Base-by-base conservation (phyloP, 371 early-diverging fungal species). In the Rhizopus delemar region DNA sequence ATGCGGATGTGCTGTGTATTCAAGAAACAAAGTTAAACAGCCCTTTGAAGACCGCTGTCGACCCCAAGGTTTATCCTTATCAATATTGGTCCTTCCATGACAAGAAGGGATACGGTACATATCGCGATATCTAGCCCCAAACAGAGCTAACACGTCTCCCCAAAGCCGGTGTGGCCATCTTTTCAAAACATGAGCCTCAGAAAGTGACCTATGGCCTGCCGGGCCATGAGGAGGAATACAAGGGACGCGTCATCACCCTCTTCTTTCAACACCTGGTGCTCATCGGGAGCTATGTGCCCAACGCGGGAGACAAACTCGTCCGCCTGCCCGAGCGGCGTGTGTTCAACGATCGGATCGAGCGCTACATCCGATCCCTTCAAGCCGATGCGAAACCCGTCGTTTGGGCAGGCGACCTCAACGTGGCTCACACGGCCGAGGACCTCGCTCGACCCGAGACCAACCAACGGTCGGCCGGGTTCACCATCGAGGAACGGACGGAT, bases 391-490 rank as follows among this genome's bases (percentile, higher is more conserved):
- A 92, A 71, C 83, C 88, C 2, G 84, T 94, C 4, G 77, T 96
- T 45, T 94, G 91, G 89, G 74, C 90, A 4, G 95, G 95, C 51
- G 96, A 96, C 72, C 68, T 96, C 36, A 96, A 96, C 68, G 96
- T 96, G 12, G 91, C 93, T 0, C 95, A 94, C 66, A 80, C 86
- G 51, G 83, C 80, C 35, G 78, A 89, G 15, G 96, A 96, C 73
- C 73, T 96, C 45, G 86, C 93, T 11, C 77, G 86, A n/a, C 96
- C 96, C 0, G 74, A 84, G 35, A 84, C 89, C 7, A 95, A 95
- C 69, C 56, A 72, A 60, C 86, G 85, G 53, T 85, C 89, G 6
- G 87, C 94, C 0, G 95, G 96, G 7, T 95, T 93, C 69, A 93
- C 94, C 0, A 73, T 81, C 32, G 92, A 92, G 67, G 96, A 95